phyloP scores from a whole-genome alignment of 2,329 filamentous ascomycete species.

The Diaporthe ampelina region DNA sequence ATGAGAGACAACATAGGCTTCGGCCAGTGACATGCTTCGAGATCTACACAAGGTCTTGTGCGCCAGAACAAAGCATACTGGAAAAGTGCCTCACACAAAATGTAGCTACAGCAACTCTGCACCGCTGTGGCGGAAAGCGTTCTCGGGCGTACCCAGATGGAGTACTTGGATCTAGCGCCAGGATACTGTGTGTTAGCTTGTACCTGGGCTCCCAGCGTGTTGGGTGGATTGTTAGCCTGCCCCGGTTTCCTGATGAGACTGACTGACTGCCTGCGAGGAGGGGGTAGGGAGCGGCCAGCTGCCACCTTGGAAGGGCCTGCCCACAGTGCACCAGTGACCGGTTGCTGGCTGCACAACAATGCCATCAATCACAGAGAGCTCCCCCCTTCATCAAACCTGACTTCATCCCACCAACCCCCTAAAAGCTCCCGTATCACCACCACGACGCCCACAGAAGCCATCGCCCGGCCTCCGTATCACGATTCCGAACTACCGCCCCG shows the following conservation, averaged over 20 bases:
- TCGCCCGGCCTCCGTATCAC: conserved; percentile 35
- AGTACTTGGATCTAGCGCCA: not conserved
- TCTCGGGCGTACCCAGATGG: too few relatives aligned
- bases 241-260: conserved; percentile 31
- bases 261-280: conserved; percentile 12
- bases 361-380: conserved; percentile 35
- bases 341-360: conserved; percentile 30
- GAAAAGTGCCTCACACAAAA: conserved; percentile 2
- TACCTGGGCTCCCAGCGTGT: not conserved
- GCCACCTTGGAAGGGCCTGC: conserved; percentile 22
- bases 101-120: conserved; percentile 11
- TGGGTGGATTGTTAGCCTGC: conserved; percentile 27
- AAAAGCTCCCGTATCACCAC: conserved; percentile 39
- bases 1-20: not conserved
- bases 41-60: not conserved
- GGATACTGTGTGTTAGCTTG: not conserved
- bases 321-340: conserved; percentile 34
- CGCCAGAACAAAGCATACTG: not conserved
- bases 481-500: conserved; percentile 18
- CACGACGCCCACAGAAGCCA: conserved; percentile 33
- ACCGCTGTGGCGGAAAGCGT: conserved; percentile 8
- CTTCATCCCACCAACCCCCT: conserved; percentile 39
- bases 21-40: not conserved
- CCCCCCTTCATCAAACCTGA: conserved; percentile 41
- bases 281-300: conserved; percentile 33